These are phyloP conservation scores for Calcarisporium arbuscula DNA, from an alignment of 2,329 filamentous ascomycete genomes.

Conservation along the genomic window DNA sequence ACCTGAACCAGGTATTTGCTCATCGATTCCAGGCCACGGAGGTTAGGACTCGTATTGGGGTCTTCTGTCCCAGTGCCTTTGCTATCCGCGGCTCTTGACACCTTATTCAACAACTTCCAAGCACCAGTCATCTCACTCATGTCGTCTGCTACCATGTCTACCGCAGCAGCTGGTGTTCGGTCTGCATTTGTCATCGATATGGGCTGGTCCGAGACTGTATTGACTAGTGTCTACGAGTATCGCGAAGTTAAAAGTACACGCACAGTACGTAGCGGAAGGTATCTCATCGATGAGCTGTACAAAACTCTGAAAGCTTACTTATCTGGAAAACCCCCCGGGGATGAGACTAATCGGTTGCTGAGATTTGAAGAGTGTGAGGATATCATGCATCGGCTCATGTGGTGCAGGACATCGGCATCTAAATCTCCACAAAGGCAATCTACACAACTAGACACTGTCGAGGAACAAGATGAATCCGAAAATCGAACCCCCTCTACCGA, in stretches of 20 bases:
- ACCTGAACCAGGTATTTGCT: constrained; percentile 47
- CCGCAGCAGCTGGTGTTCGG: constrained; percentile 74
- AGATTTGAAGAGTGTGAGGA: constrained; percentile 80
- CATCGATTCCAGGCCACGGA: constrained; percentile 69
- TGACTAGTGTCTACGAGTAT: constrained; percentile 87
- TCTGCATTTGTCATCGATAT: constrained; percentile 85
- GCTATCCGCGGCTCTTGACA: constrained; percentile 67
- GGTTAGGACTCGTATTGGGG: constrained; percentile 69
- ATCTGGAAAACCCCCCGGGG: constrained; percentile 22
- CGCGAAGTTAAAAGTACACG: constrained; percentile 67
- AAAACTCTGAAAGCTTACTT: constrained; percentile 43
- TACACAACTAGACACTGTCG: constrained; percentile 39
- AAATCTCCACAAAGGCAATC: constrained; percentile 30
- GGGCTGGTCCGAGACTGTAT: constrained; percentile 84
- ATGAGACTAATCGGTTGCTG: constrained; percentile 31
- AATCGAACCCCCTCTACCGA: constrained; percentile 19
- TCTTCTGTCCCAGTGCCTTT: constrained; percentile 72
- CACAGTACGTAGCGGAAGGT: constrained; percentile 68
- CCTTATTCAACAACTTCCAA: constrained; percentile 75
- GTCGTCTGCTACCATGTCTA: constrained; percentile 66
- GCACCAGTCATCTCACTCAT: constrained; percentile 75
- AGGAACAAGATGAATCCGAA: constrained; percentile 51
- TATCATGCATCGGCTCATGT: constrained; percentile 65
- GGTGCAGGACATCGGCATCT: constrained; percentile 51
- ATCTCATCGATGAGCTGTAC: constrained; percentile 64